Evolutionary conservation across 176 grass and related monocot genomes (phyloP).

Genomic region (Ampelocalamus luodianensis): DNA sequence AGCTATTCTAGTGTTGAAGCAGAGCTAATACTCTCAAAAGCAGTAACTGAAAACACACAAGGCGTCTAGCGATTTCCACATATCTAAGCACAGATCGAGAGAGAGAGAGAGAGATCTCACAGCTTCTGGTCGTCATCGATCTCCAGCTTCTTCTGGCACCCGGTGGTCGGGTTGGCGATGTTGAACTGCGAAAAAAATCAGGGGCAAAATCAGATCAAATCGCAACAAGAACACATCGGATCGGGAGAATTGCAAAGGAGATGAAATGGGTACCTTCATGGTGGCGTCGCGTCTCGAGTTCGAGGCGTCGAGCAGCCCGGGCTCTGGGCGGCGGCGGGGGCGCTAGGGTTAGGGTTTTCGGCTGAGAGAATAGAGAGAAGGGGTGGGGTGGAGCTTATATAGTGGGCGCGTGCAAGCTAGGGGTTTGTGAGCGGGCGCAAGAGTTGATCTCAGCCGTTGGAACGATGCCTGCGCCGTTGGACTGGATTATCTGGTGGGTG

Average conservation of each 20-base stretch:
- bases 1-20: too few relatives aligned
- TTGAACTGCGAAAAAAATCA: conserved; percentile 58
- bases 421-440: not conserved
- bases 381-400: not conserved
- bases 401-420: not conserved
- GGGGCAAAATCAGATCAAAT: not conserved
- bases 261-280: conserved; percentile 37
- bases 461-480: not conserved
- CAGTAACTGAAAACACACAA: not conserved
- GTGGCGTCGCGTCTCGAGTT: conserved; percentile 18
- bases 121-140: conserved; percentile 94
- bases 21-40: not conserved
- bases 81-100: not conserved
- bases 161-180: conserved; percentile 78
- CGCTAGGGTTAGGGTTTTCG: conserved; percentile 1
- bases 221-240: not conserved
- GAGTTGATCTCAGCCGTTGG: conserved; percentile 32
- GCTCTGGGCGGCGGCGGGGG: conserved; percentile 14
- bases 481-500: not conserved
- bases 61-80: not conserved
- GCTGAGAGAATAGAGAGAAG: not conserved
- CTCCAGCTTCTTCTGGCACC: conserved; percentile 91
- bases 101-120: conserved; percentile 44
- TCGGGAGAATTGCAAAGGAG: too few relatives aligned
- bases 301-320: conserved; percentile 15